These are phyloP conservation scores for Tripterygium wilfordii DNA, from an alignment of 177 flowering plant species.

Conservation along the genomic window DNA sequence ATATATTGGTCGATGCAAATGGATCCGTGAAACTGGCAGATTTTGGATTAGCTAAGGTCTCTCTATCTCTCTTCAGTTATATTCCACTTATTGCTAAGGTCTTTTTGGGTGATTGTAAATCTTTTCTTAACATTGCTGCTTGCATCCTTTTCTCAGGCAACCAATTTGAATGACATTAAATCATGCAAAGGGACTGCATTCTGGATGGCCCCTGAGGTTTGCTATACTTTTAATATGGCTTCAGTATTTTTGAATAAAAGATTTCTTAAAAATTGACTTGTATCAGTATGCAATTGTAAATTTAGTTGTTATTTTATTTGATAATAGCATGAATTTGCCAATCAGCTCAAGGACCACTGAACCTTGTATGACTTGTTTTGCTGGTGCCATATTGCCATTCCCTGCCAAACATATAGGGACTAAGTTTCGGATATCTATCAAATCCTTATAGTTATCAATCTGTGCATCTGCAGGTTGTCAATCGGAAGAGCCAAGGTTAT, in stretches of 20 bases:
- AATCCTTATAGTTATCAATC: slow-evolving; percentile 1
- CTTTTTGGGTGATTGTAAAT: slow-evolving; percentile 1
- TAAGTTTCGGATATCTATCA: no score
- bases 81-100: neutral
- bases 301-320: no score
- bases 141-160: slow-evolving; percentile 17
- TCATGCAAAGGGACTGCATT: slow-evolving; percentile 33
- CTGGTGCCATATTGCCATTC: no score
- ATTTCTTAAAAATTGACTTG: neutral
- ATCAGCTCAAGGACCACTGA: no score
- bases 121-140: neutral
- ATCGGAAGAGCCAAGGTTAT: slow-evolving; percentile 53
- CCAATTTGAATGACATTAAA: slow-evolving; percentile 30
- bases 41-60: slow-evolving; percentile 94
- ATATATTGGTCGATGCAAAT: slow-evolving; percentile 79
- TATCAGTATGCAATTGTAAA: no score
- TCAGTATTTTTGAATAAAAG: neutral
- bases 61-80: neutral
- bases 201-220: slow-evolving; percentile 46
- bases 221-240: neutral
- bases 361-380: no score
- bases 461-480: slow-evolving; percentile 57
- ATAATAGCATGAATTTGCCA: no score
- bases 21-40: slow-evolving; percentile 93
- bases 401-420: no score